Evolutionary conservation across 805 yeast genomes (phyloP).

Genomic region (Spathaspora passalidarum): DNA sequence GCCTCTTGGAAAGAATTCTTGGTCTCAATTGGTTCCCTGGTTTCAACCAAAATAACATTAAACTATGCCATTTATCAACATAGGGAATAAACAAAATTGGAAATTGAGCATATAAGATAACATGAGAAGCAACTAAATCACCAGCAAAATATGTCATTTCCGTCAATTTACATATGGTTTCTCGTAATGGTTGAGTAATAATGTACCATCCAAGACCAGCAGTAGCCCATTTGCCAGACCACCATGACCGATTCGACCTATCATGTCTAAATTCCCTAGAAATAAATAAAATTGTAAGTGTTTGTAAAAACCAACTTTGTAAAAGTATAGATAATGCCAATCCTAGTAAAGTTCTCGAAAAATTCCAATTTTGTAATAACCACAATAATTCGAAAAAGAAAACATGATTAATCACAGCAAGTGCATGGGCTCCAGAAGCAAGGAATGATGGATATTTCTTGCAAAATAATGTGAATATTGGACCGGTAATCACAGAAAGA

Average conservation of each 20-base stretch:
- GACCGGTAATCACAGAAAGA: slow-evolving; percentile 49
- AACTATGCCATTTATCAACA: slow-evolving; percentile 64
- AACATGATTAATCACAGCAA: slow-evolving; percentile 52
- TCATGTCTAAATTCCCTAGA: slow-evolving; percentile 63
- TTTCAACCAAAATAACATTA: slow-evolving; percentile 64
- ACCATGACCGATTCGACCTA: slow-evolving; percentile 55
- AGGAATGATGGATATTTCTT: slow-evolving; percentile 47
- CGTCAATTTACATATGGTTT: slow-evolving; percentile 56
- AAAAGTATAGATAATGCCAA: slow-evolving; percentile 52
- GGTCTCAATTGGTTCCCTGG: slow-evolving; percentile 53
- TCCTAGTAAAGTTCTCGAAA: slow-evolving; percentile 59
- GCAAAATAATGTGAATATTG: slow-evolving; percentile 43
- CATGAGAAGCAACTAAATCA: slow-evolving; percentile 60
- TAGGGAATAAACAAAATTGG: slow-evolving; percentile 64
- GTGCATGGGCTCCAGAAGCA: slow-evolving; percentile 54
- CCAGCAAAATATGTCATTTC: slow-evolving; percentile 69
- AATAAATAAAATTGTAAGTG: slow-evolving; percentile 47
- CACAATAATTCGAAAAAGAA: slow-evolving; percentile 61
- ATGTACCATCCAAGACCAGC: slow-evolving; percentile 61
- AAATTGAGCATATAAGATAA: slow-evolving; percentile 53
- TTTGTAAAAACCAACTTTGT: slow-evolving; percentile 57
- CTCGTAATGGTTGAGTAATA: slow-evolving; percentile 63
- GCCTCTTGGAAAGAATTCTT: slow-evolving; percentile 41
- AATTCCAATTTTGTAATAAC: slow-evolving; percentile 65
- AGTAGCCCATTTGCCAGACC: slow-evolving; percentile 69